phyloP scores from a whole-genome alignment of 768 basidiomycete species.

The Phlebiopsis gigantea region DNA sequence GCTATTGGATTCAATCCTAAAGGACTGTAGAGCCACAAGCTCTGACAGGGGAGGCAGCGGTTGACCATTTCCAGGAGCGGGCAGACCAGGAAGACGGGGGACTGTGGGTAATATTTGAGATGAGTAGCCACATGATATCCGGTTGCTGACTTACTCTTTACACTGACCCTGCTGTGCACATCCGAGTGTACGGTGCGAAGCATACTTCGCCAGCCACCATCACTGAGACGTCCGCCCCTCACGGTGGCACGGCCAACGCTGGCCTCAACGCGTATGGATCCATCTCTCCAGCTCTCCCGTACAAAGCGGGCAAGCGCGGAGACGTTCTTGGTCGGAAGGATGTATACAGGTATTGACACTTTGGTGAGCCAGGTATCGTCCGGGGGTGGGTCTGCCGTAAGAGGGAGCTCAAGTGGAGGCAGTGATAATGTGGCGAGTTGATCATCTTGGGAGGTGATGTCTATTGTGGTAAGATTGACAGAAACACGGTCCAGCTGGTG shows the following conservation, averaged over 20 bases:
- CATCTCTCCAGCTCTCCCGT: slow-evolving; percentile 52
- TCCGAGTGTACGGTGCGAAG: slow-evolving; percentile 37
- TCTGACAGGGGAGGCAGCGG: slow-evolving; percentile 50
- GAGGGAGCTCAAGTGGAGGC: slow-evolving; percentile 48
- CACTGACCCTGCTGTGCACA: slow-evolving; percentile 39
- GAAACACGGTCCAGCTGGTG: slow-evolving; percentile 50
- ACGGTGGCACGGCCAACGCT: slow-evolving; percentile 40
- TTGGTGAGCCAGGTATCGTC: slow-evolving; percentile 55
- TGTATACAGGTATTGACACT: slow-evolving; percentile 43
- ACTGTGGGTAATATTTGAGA: slow-evolving; percentile 33
- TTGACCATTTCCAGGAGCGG: slow-evolving; percentile 41
- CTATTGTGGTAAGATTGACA: slow-evolving; percentile 46
- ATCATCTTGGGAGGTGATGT: slow-evolving; percentile 41
- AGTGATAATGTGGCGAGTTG: slow-evolving; percentile 44
- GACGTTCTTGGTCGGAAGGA: slow-evolving; percentile 50
- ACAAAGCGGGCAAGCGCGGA: slow-evolving; percentile 45
- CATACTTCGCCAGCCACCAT: slow-evolving; percentile 43
- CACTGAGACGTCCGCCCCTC: slow-evolving; percentile 42
- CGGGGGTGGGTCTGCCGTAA: slow-evolving; percentile 46
- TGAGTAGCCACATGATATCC: no score
- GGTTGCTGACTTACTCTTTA: slow-evolving; percentile 44
- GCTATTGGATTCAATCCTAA: slow-evolving; percentile 36
- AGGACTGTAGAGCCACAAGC: slow-evolving; percentile 55
- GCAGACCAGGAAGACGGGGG: slow-evolving; percentile 60
- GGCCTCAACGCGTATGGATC: slow-evolving; percentile 40